Conservation (phyloP, 1,284 basidiomycete species). For the Cutaneotrichosporon mucoides region DNA sequence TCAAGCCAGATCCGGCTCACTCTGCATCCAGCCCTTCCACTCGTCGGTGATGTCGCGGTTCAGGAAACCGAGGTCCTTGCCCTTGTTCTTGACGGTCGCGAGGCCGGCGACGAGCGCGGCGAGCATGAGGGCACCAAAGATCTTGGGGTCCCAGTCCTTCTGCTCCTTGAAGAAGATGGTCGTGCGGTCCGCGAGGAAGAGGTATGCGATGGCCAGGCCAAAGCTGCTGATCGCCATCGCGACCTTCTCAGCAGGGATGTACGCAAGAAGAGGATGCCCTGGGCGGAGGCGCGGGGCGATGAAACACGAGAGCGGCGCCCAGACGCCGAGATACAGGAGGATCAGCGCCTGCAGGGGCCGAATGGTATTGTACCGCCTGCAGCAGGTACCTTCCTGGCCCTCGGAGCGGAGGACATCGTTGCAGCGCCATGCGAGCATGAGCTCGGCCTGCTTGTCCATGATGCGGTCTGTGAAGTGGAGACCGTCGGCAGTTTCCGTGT, state of each 20-base stretch:
- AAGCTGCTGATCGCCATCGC: constrained; percentile 56
- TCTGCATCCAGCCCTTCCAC: constrained; percentile 96
- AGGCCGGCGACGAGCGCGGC: constrained; percentile 59
- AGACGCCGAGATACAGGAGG: constrained; percentile 56
- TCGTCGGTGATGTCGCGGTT: constrained; percentile 89
- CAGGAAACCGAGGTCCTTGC: constrained; percentile 76
- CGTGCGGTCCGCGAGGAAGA: constrained; percentile 74
- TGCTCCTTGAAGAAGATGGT: constrained; percentile 81
- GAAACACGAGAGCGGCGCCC: constrained; percentile 58
- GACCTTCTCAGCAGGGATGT: constrained; percentile 49
- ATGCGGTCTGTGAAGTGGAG: constrained; percentile 69
- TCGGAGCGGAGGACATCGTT: constrained; percentile 67
- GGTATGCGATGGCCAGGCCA: constrained; percentile 61
- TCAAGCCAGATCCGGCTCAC: constrained; percentile 52
- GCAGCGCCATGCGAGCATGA: constrained; percentile 75
- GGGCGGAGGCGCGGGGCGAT: constrained; percentile 24
- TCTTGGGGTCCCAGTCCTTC: constrained; percentile 69
- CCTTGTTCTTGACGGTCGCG: constrained; percentile 59
- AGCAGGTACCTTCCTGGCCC: constrained; percentile 77
- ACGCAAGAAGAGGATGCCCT: constrained; percentile 38
- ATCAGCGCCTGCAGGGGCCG: constrained; percentile 60
- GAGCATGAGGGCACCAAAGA: constrained; percentile 62
- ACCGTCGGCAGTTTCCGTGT: constrained; percentile 71
- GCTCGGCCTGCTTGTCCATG: constrained; percentile 65
- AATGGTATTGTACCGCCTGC: constrained; percentile 67